phyloP scores from a whole-genome alignment of 768 basidiomycete genomes.

The Cytidiella melzeri region DNA sequence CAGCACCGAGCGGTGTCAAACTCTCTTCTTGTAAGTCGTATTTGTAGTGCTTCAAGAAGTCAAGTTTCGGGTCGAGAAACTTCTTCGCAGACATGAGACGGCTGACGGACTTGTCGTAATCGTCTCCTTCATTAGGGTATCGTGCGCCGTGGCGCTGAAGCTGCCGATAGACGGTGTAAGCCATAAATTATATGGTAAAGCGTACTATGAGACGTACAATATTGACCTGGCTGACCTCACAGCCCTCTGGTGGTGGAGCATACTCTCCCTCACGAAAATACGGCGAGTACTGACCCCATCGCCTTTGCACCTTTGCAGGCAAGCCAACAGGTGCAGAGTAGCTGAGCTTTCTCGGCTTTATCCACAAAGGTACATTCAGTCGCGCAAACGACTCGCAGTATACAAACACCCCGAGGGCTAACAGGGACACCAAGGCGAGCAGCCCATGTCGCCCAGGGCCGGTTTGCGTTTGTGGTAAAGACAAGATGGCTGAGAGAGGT shows the following conservation, averaged over 20 bases:
- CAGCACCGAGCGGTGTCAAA: constrained; percentile 60
- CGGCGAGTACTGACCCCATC: constrained; percentile 61
- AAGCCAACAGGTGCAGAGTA: constrained; percentile 11
- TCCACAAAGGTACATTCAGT: background rate
- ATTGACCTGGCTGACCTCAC: constrained; percentile 27
- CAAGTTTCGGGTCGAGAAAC: constrained; percentile 39
- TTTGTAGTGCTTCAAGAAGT: constrained; percentile 51
- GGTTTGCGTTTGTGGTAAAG: background rate
- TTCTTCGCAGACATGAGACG: constrained; percentile 45
- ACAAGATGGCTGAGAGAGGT: background rate
- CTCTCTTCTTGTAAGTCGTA: constrained; percentile 53
- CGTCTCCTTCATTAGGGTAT: constrained; percentile 49
- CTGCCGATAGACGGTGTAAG: constrained; percentile 28
- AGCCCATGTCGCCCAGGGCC: background rate
- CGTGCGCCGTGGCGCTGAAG: constrained; percentile 79
- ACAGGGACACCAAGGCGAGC: background rate
- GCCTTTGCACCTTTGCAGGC: constrained; percentile 14
- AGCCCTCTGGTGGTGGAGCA: constrained; percentile 37
- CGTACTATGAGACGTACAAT: constrained; percentile 1
- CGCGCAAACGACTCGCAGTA: no score
- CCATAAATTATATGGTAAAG: background rate
- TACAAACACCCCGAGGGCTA: background rate
- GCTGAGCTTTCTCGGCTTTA: background rate
- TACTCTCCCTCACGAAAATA: constrained; percentile 47
- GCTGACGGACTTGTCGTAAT: constrained; percentile 40